A percentile compares a stretch with the other conserved stretches of the same genome.
phyloP scores from a whole-genome alignment of 2,329 filamentous ascomycete genomes.

The Fusarium oligoseptatum region DNA sequence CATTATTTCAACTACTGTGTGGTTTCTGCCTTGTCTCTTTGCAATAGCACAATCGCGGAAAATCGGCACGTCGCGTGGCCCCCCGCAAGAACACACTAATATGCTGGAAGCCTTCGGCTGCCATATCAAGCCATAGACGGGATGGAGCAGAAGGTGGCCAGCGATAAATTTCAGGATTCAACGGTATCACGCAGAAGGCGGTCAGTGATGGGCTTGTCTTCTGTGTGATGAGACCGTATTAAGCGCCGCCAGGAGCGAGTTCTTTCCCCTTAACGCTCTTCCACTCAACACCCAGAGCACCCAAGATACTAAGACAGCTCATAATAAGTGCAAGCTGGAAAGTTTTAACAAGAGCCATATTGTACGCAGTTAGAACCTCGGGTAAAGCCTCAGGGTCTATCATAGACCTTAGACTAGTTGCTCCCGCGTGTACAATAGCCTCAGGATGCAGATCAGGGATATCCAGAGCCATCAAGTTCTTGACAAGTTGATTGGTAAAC shows the following conservation, averaged over 20 bases:
- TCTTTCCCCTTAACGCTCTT: conserved; percentile 34
- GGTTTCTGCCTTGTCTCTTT: too few species aligned
- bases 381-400: not conserved
- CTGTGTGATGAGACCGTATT: too few species aligned
- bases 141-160: too few species aligned
- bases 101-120: too few species aligned
- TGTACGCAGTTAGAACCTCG: not conserved
- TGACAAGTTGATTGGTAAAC: conserved; percentile 8
- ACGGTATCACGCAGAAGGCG: too few species aligned
- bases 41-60: too few species aligned
- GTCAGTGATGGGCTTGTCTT: too few species aligned
- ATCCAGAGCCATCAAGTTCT: not conserved
- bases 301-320: conserved; percentile 7
- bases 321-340: not conserved
- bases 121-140: too few species aligned
- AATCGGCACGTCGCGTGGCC: too few species aligned
- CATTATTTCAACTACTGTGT: too few species aligned
- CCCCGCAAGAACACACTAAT: too few species aligned
- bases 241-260: not conserved
- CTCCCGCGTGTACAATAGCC: conserved; percentile 12
- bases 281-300: conserved; percentile 17
- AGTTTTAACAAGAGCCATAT: not conserved
- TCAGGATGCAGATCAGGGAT: conserved; percentile 11
- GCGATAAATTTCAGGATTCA: too few species aligned
- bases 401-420: conserved; percentile 4